phyloP scores from a whole-genome alignment of 768 basidiomycete genomes.

The Plicaturopsis crispa region DNA sequence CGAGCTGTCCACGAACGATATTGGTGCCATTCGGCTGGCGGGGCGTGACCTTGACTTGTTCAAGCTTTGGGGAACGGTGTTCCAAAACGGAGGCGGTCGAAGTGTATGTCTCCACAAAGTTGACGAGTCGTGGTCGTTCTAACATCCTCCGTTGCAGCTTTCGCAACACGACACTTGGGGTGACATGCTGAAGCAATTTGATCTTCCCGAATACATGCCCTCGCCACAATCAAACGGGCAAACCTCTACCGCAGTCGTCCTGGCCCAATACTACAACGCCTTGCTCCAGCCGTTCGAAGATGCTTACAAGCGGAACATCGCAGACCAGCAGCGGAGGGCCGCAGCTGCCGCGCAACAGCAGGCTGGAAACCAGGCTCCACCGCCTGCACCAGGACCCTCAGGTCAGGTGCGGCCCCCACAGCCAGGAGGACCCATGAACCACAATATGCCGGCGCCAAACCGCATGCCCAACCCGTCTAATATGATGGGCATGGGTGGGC shows the following conservation, averaged over 20 bases:
- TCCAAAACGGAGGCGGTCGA: conserved; percentile 50
- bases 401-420: too few species aligned
- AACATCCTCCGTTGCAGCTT: conserved; percentile 26
- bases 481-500: too few species aligned
- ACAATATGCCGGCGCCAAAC: too few species aligned
- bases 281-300: conserved; percentile 72
- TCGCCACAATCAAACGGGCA: conserved; percentile 37
- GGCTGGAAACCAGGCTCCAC: conserved; percentile 22
- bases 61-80: conserved; percentile 60
- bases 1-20: conserved; percentile 48
- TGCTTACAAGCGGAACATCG: conserved; percentile 51
- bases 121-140: conserved; percentile 9
- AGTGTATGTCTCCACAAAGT: conserved; percentile 37
- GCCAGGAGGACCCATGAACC: too few species aligned
- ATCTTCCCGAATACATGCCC: conserved; percentile 51
- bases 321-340: conserved; percentile 51
- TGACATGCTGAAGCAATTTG: conserved; percentile 44
- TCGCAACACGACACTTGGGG: conserved; percentile 49
- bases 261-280: conserved; percentile 53
- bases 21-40: conserved; percentile 59
- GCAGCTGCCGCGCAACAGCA: conserved; percentile 34
- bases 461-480: too few species aligned
- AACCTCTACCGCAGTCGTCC: conserved; percentile 38
- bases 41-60: conserved; percentile 75
- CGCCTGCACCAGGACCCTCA: too few species aligned